These are phyloP conservation scores for Suhomyces wounanorum DNA, from an alignment of 1,139 yeast species.

Conservation along the genomic window DNA sequence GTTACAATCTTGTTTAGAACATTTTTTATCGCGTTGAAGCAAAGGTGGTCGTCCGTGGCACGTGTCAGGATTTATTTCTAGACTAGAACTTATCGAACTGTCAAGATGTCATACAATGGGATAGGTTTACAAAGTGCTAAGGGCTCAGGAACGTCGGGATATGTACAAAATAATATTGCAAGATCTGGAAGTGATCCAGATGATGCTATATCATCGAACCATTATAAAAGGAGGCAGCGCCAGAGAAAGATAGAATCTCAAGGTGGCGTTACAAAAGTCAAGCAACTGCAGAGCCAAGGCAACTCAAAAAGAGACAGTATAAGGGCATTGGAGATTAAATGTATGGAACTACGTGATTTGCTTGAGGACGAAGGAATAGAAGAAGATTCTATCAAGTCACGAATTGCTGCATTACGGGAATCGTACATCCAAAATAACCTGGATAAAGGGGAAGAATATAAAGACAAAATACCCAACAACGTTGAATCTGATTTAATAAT, in stretches of 20 bases:
- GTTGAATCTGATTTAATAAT: background rate
- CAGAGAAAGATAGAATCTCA: conserved; percentile 13
- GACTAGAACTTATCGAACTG: background rate
- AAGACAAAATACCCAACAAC: background rate
- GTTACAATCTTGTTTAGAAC: background rate
- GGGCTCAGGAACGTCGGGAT: conserved; percentile 77
- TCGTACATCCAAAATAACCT: background rate
- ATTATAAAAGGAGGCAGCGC: conserved; percentile 20
- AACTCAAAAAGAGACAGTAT: conserved; percentile 43
- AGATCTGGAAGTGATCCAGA: conserved; percentile 18
- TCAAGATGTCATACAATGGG: conserved; percentile 62
- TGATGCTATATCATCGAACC: conserved; percentile 9
- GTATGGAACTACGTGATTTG: conserved; percentile 55
- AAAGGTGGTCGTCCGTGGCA: background rate
- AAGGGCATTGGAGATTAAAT: conserved; percentile 53
- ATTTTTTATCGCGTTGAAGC: background rate
- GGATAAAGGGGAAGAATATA: background rate
- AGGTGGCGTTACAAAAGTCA: conserved; percentile 7
- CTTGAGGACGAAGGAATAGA: conserved; percentile 52
- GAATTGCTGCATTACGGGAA: conserved; percentile 24
- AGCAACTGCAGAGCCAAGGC: conserved; percentile 14
- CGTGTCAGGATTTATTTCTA: background rate
- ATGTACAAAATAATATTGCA: conserved; percentile 55
- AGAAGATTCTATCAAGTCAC: conserved; percentile 28
- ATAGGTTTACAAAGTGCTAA: conserved; percentile 65